Evolutionary conservation across 352 stramenopile genomes (phyloP).

Genomic region (Phytophthora pinifolia): DNA sequence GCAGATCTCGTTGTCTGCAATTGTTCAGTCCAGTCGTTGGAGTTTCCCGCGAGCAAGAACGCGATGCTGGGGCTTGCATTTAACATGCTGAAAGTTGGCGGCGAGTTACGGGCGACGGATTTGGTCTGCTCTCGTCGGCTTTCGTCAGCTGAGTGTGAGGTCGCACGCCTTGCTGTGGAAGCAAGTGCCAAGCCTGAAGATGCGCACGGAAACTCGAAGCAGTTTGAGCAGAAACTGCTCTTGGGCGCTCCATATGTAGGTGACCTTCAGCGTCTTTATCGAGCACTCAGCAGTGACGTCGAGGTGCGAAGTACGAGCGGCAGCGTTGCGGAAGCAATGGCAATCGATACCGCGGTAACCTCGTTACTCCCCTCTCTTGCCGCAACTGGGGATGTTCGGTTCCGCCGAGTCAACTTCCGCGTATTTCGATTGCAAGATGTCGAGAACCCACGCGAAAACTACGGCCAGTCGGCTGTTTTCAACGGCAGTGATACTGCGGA

Average conservation of each 20-base stretch:
- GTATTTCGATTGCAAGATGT: slow-evolving; percentile 45
- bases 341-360: slow-evolving; percentile 22
- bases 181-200: slow-evolving; percentile 8
- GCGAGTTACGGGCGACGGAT: slow-evolving; percentile 41
- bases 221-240: slow-evolving; percentile 24
- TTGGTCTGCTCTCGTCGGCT: slow-evolving; percentile 35
- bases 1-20: slow-evolving; percentile 46
- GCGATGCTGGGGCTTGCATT: slow-evolving; percentile 34
- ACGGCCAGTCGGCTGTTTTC: slow-evolving; percentile 52
- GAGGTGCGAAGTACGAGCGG: slow-evolving; percentile 24
- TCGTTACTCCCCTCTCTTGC: slow-evolving; percentile 18
- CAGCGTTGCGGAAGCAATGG: slow-evolving; percentile 11
- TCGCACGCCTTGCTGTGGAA: slow-evolving; percentile 15
- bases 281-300: slow-evolving; percentile 21
- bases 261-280: slow-evolving; percentile 48
- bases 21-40: slow-evolving; percentile 45
- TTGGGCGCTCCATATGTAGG: slow-evolving; percentile 40
- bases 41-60: slow-evolving; percentile 27
- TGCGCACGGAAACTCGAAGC: neutral
- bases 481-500: slow-evolving; percentile 15
- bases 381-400: slow-evolving; percentile 8
- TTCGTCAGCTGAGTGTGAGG: slow-evolving; percentile 22
- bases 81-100: slow-evolving; percentile 43
- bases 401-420: slow-evolving; percentile 34
- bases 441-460: slow-evolving; percentile 52